Evolutionary conservation across 2,329 filamentous ascomycete genomes (phyloP), one percentile per base, ranked within the genome.

Genomic region (Fusarium tupiense): DNA sequence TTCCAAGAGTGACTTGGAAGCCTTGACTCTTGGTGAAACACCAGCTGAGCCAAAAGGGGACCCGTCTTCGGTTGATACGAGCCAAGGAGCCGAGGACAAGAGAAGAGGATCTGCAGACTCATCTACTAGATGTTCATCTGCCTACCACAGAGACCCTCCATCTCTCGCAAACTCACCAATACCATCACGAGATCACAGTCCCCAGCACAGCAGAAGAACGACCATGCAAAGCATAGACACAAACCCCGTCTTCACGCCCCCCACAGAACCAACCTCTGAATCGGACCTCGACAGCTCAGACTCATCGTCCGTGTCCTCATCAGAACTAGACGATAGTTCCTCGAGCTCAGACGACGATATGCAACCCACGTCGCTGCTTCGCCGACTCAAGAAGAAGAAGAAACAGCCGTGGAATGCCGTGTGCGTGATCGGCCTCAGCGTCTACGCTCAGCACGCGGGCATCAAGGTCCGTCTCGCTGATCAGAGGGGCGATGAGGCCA

Each of bases 391-490:
- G 17, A 35, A 53, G 40, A 69, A 46, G 29, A 74, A 79, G 46
- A 76, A 78, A 12, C 68, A 77, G 16, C 81, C 81, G 3, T 85
- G 83, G 84, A 85, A 85, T 46, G 81, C 84, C n/a, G 82, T 85
- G 31, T 84, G 82, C 58, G 83, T 85, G 16, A 73, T 84, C 44
- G 83, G 83, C 14, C 76, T 85, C 19, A 75, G 82, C 13, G 83
- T 84, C 16, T 85, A 85, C 62, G 79, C 84, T 14, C 78, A 78
- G 59, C 83, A 84, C 35, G 64, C 80, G 3, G 77, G 78, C 11
- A 77, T 84, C 40, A 79, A 79, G 37, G 81, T 85, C 35, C 75
- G 75, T 12, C 74, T 85, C 13, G 81, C 80, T 14, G 80, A 82
- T 65, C 79, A 80, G 33, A 79, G 79, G 49, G 76, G 69, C 44